phyloP scores from a whole-genome alignment of 1,284 basidiomycete species.

The Fomitopsis palustris region DNA sequence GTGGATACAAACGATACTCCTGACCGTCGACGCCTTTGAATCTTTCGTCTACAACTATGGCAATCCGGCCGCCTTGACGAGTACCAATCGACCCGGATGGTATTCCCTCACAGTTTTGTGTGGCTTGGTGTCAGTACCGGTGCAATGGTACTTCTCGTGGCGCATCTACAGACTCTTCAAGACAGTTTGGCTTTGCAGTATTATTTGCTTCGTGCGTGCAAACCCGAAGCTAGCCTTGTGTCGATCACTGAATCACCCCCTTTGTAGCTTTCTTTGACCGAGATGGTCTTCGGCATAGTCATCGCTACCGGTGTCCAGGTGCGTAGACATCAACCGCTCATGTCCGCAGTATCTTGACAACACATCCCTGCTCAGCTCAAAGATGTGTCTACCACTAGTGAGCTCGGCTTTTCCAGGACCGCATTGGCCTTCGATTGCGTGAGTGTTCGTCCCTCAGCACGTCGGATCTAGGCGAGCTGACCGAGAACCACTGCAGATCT shows the following conservation, averaged over 20 bases:
- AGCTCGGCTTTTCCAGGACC: not conserved
- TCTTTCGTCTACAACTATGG: slow-evolving; percentile 2
- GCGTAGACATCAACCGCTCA: not conserved
- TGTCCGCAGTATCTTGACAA: not conserved
- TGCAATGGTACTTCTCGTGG: slow-evolving; percentile 1
- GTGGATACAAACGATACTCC: slow-evolving; percentile 1
- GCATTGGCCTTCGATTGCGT: not conserved
- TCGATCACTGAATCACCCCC: no score
- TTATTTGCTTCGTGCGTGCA: not conserved
- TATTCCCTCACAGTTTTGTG: not conserved
- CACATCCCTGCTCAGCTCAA: not conserved
- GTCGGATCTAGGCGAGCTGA: no score
- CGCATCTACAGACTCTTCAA: not conserved
- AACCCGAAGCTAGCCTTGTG: not conserved
- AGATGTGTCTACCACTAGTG: not conserved
- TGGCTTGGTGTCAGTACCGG: not conserved
- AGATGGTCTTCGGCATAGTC: not conserved
- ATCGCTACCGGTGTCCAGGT: not conserved
- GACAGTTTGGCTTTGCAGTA: not conserved
- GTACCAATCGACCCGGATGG: not conserved
- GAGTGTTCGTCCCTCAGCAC: not conserved
- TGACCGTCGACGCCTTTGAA: not conserved
- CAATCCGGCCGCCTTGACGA: not conserved
- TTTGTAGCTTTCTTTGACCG: not conserved
- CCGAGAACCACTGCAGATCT: not conserved